Base-by-base conservation (phyloP, 805 yeast genomes). In the Candida pini region DNA sequence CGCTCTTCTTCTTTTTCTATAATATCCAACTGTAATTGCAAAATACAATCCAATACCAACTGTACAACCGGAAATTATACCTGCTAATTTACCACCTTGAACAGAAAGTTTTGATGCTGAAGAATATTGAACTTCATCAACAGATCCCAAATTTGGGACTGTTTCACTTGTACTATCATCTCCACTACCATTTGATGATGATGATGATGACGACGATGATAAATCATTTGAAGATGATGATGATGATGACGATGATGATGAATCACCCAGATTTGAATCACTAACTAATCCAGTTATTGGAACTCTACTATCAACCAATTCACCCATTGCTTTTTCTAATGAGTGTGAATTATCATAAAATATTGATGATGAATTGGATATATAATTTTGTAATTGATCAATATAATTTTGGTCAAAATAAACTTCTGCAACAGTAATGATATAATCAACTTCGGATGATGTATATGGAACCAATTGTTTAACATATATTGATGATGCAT, bases 351-450 rank as follows among this genome's bases (percentile, higher is more conserved):
- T 76, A 34, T 64, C 45, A 60, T 82, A 90, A 31, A 92, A 55
- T 17, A 48, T 38, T 3, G 95, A 84, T n/a, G 63, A 47, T 0
- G 67, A 44, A 38, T 77, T 61, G 33, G 64, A 60, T 28, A 90
- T 57, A 25, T 67, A 57, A 13, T 58, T 58, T 39, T 73, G 73
- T 43, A 90, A 65, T 0, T 63, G 54, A 2, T 56, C 47, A 13
- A 84, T 69, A 20, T 69, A 60, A 9, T 58, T 55, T 9, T 62
- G 55, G 16, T 95, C 95, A 63, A 87, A 81, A 55, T 83, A 87
- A 36, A 86, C 81, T 55, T 82, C 82, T 6, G 97, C 97, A 41
- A 89, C 84, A 0, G 97, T 83, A 36, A 85, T 85, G 40, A 87
- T 72, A 58, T 86, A 90, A 31, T 65, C 66, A 32, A 66, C 67